Evolutionary conservation across 2,329 filamentous ascomycete species (phyloP), one percentile per base, ranked within the genome.

Genomic region (Hypoxylon sp.): DNA sequence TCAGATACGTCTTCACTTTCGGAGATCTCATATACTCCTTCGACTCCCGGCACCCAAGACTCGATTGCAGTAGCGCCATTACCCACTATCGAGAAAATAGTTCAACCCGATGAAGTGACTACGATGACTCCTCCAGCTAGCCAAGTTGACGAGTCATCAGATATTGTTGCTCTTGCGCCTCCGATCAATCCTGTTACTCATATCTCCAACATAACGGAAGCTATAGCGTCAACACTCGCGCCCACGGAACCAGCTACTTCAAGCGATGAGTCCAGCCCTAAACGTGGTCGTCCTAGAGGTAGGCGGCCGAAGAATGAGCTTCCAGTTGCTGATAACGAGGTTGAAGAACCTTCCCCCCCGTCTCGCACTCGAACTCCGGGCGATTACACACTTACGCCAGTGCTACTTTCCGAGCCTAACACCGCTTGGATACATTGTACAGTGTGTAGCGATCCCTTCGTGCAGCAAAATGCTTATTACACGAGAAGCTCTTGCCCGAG

Each of bases 381-480:
- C 0, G 93, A 96, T 80, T 98, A 98, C 80, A 91, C 93, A 31
- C 88, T 95, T 19, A 97, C 94, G 0, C 86, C 90, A 0, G 84
- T 91, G 11, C 85, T 98, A 0, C 88, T 98, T 0, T 89, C 90
- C 0, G 91, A 94, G 69, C 90, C 91, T 0, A 84, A 82, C 84
- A 94, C 84, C 84, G 94, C 85, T 76, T 98, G 94, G 95, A 92
- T 97, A 48, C 89, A 94, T 70, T 99, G 96, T 81, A 92, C 90
- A 57, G 94, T 92, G 26, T 99, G 96, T 81, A 87, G 88, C 54
- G 86, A 87, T 0, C 89, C 91, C 66, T 99, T 98, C 77, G 91
- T 98, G 5, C 95, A 98, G 79, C 86, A 89, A 44, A 92, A 98
- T 71, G 94, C 93, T 0, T 98, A 97, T 78, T 91, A 91, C 71